Percentiles rank a stretch among this genome's conserved stretches.
These are phyloP conservation scores for Xylaria sp. DNA, from an alignment of 2,329 filamentous ascomycete genomes.

Conservation along the genomic window DNA sequence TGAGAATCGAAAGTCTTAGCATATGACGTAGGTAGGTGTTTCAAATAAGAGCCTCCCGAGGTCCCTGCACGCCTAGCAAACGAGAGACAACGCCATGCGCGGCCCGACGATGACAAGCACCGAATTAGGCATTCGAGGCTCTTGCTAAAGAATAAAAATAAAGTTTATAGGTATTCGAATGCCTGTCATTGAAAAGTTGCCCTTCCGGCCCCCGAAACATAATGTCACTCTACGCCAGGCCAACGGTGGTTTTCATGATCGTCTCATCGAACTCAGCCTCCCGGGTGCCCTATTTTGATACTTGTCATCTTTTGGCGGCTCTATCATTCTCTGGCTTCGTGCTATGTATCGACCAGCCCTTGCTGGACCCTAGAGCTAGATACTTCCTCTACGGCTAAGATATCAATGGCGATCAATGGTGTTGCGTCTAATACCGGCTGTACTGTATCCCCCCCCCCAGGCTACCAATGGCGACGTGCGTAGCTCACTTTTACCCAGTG, in stretches of 20 bases:
- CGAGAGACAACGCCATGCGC: conserved; percentile 25
- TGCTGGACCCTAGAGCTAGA: not conserved
- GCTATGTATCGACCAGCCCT: not conserved
- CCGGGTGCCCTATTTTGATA: not conserved
- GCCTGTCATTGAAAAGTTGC: not conserved
- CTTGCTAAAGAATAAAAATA: not conserved
- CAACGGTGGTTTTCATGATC: not conserved
- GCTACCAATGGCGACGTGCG: not conserved
- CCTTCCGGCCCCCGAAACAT: not conserved
- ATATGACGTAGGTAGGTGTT: conserved; percentile 31
- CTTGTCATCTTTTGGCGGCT: not conserved
- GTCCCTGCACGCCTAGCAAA: conserved; percentile 21
- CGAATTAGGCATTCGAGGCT: conserved; percentile 1
- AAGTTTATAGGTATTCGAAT: not conserved
- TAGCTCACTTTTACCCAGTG: no score
- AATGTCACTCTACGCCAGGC: not conserved
- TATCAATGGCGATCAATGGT: no score
- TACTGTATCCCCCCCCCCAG: no score
- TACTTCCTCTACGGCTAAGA: no score
- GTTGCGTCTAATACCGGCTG: no score
- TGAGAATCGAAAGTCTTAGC: not conserved
- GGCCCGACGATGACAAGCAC: conserved; percentile 20
- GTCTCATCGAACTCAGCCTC: not conserved
- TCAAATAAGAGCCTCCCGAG: conserved; percentile 25
- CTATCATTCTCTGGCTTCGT: not conserved